phyloP scores from a whole-genome alignment of 805 yeast genomes.

The Saturnispora saitoi region DNA sequence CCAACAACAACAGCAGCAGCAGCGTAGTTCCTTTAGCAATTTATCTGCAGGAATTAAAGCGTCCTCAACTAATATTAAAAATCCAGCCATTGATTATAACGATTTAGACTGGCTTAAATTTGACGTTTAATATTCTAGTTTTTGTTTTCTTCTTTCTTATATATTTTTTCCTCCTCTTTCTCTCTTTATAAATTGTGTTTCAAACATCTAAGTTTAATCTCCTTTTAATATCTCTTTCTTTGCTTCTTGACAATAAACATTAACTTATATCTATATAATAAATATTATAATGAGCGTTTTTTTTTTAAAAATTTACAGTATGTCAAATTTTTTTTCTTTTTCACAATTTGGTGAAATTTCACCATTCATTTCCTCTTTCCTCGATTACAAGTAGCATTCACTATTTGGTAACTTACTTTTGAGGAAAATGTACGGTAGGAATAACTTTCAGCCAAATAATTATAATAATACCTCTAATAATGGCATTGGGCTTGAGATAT shows the following conservation, averaged over 20 bases:
- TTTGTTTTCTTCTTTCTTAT: background rate
- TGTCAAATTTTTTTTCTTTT: background rate
- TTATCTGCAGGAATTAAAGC: slow-evolving; percentile 17
- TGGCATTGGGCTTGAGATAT: slow-evolving; percentile 46
- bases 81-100: slow-evolving; percentile 12
- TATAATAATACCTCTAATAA: background rate
- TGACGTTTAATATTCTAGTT: slow-evolving; percentile 19
- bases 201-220: background rate
- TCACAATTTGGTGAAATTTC: background rate
- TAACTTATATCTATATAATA: background rate
- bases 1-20: background rate
- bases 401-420: too few relatives aligned
- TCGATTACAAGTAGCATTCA: background rate
- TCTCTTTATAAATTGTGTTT: background rate
- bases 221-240: background rate
- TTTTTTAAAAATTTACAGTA: background rate
- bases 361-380: background rate
- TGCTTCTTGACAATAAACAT: background rate
- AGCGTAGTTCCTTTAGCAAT: slow-evolving; percentile 11
- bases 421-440: slow-evolving; percentile 5
- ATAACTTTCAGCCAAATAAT: slow-evolving; percentile 5
- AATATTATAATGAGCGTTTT: background rate
- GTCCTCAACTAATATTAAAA: background rate
- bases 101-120: slow-evolving; percentile 31
- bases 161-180: background rate